phyloP scores from a whole-genome alignment of 345 rosid genomes.

The Pugionium cornutum region DNA sequence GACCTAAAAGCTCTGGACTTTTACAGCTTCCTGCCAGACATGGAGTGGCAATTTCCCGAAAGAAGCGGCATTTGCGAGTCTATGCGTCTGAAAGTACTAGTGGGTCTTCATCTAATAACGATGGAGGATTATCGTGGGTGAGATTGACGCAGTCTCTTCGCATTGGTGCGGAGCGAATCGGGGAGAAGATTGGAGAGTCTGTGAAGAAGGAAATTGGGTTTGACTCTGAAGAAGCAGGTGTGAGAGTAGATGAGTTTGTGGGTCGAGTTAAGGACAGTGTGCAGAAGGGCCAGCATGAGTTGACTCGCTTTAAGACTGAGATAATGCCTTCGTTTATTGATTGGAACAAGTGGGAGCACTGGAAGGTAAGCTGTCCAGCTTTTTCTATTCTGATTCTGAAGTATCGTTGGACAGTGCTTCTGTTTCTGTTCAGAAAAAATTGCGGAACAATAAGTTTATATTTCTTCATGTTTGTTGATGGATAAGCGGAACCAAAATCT shows the following conservation, averaged over 20 bases:
- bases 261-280: slow-evolving; percentile 46
- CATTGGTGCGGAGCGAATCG: slow-evolving; percentile 55
- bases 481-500: background rate
- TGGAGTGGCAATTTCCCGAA: slow-evolving; percentile 40
- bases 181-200: slow-evolving; percentile 58
- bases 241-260: slow-evolving; percentile 46
- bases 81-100: slow-evolving; percentile 49
- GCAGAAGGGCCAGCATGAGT: slow-evolving; percentile 47
- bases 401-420: slow-evolving; percentile 1
- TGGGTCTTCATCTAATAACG: slow-evolving; percentile 43
- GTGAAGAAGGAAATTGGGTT: slow-evolving; percentile 71
- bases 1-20: slow-evolving; percentile 29
- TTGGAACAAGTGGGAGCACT: slow-evolving; percentile 81
- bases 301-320: slow-evolving; percentile 55
- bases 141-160: slow-evolving; percentile 49
- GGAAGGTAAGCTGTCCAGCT: slow-evolving; percentile 62
- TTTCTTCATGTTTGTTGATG: background rate
- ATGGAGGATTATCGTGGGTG: slow-evolving; percentile 61
- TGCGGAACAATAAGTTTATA: background rate
- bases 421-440: background rate
- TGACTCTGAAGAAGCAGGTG: slow-evolving; percentile 52
- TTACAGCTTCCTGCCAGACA: slow-evolving; percentile 39
- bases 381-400: slow-evolving; percentile 5
- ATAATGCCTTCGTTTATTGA: slow-evolving; percentile 54
- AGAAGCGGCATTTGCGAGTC: slow-evolving; percentile 43